Conservation (phyloP, 176 grass and related monocot species). For the Saccharum officinarum region DNA sequence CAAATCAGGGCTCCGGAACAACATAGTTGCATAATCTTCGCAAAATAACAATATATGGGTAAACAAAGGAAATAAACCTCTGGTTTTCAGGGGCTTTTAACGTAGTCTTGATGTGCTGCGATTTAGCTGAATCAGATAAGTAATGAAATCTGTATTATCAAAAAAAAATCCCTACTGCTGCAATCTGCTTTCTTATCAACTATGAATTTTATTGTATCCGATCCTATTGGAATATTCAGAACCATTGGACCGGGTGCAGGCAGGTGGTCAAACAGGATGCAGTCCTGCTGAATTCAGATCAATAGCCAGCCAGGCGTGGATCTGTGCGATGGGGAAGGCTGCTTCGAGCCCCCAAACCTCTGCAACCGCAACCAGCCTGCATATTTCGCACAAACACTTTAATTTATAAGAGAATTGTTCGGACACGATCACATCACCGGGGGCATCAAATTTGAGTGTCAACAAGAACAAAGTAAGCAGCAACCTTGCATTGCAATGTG, state of each 20-base stretch:
- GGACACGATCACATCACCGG: background rate
- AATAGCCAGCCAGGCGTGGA: slow-evolving; percentile 36
- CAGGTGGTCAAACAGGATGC: background rate
- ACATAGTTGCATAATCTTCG: background rate
- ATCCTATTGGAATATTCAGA: background rate
- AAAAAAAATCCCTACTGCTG: background rate
- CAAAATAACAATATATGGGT: background rate
- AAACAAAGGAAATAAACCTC: background rate
- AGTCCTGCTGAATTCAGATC: background rate
- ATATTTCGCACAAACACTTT: background rate
- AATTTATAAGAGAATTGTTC: background rate
- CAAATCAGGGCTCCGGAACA: background rate
- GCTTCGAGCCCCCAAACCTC: slow-evolving; percentile 73
- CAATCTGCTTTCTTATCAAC: background rate
- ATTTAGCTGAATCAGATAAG: too few species aligned
- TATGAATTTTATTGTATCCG: background rate
- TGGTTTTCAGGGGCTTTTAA: background rate
- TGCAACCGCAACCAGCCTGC: slow-evolving; percentile 65
- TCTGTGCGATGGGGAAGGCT: slow-evolving; percentile 52
- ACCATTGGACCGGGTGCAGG: background rate
- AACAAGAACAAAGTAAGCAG: background rate
- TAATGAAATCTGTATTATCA: too few species aligned
- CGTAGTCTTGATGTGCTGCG: background rate
- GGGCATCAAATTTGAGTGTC: background rate
- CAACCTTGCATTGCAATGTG: background rate